Percentiles rank a stretch among this genome's conserved stretches.
phyloP scores from a whole-genome alignment of 202 grass and related monocot species.

The Setaria italica region DNA sequence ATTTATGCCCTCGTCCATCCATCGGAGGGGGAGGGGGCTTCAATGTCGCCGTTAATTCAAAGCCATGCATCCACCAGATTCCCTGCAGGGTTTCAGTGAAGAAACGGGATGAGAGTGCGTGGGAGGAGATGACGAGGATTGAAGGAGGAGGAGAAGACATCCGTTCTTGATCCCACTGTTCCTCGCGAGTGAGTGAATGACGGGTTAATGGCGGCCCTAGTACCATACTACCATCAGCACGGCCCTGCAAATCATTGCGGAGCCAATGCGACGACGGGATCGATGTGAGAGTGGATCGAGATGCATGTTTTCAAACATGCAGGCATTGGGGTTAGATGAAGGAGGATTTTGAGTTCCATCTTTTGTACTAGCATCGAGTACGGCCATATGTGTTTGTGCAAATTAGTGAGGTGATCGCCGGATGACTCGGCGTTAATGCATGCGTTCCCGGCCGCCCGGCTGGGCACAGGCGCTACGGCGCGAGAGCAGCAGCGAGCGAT shows the following conservation, averaged over 20 bases:
- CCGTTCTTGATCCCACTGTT: not conserved
- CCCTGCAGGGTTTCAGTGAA: conserved; percentile 44
- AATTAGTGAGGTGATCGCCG: conserved; percentile 17
- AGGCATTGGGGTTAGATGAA: too few relatives aligned
- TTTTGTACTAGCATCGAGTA: not conserved
- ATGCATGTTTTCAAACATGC: not conserved
- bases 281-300: not conserved
- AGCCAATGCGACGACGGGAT: not conserved
- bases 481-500: not conserved
- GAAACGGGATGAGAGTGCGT: conserved; percentile 2
- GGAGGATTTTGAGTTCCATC: conserved; percentile 5
- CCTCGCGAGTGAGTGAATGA: not conserved
- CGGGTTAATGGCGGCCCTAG: not conserved
- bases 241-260: conserved; percentile 21
- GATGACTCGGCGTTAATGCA: conserved; percentile 36
- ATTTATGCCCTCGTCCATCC: conserved; percentile 46
- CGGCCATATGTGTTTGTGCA: conserved; percentile 48
- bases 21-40: conserved; percentile 31
- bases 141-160: not conserved
- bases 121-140: not conserved
- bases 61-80: conserved; percentile 47
- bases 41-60: conserved; percentile 47
- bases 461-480: conserved; percentile 24
- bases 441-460: not conserved
- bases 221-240: not conserved